Percentiles rank a stretch among this genome's conserved stretches.
phyloP scores from a whole-genome alignment of 176 grass and related monocot genomes.

The Aegilops speltoides region DNA sequence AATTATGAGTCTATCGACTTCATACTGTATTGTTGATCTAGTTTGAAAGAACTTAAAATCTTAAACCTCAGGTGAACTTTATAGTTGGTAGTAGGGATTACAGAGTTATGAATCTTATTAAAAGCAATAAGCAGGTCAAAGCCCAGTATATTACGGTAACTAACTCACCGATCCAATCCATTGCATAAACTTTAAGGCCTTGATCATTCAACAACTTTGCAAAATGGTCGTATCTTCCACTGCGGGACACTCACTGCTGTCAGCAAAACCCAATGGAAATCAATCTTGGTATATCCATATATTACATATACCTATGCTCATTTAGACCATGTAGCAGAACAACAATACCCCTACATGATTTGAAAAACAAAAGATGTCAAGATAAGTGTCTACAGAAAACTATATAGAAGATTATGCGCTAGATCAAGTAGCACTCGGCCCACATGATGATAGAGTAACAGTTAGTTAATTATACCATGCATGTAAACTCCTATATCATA shows the following conservation, averaged over 20 bases:
- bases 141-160: background rate
- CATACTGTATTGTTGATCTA: background rate
- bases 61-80: background rate
- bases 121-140: background rate
- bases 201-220: conserved; percentile 85
- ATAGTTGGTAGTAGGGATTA: background rate
- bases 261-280: conserved; percentile 41
- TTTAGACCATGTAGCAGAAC: conserved; percentile 90
- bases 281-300: background rate
- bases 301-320: conserved; percentile 76
- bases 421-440: conserved; percentile 5
- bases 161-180: conserved; percentile 97
- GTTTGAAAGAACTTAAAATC: conserved; percentile 5
- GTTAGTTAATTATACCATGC: background rate
- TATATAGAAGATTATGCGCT: background rate
- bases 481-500: background rate
- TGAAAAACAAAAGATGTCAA: conserved; percentile 12
- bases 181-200: conserved; percentile 91
- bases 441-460: background rate
- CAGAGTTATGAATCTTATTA: background rate
- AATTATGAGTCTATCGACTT: conserved; percentile 9
- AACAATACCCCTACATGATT: conserved; percentile 63
- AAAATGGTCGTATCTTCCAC: conserved; percentile 89
- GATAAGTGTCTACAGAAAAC: conserved; percentile 19
- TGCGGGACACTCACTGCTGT: conserved; percentile 40